Base-by-base conservation (phyloP, 1,284 basidiomycete genomes). In the Ceratobasidium sp. region DNA sequence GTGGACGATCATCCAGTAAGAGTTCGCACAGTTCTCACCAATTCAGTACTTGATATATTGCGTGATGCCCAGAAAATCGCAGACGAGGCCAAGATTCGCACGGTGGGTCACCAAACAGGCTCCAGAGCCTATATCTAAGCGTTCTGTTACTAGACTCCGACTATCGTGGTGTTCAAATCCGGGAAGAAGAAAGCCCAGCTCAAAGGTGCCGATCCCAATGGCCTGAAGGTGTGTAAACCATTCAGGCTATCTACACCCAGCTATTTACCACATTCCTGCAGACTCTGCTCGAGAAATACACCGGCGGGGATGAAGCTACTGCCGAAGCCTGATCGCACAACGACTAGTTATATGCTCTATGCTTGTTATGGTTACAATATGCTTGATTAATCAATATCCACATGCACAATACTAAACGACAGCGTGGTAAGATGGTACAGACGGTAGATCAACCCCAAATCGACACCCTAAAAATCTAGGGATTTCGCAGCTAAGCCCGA, bases 111-210 rank as follows among this genome's bases (percentile, higher is more conserved):
- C 64, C 20, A 18, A n/a, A 14, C 48, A 81, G 94, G 90, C 96
- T 93, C 59, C 88, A 98, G 98, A 97, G 8, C 89, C 99, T 82
- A 96, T 99, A 87, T 97, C 96, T 81, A 97, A 99, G 88, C 94
- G 94, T 85, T 99, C 95, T 86, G 98, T 99, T 82, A 33, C n/a
- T 27, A 74, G 70, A 93, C 95, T 90, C 94, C 94, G 20, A 94
- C 94, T 2, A 95, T 95, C 87, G 85, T 90, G 77, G 87, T 89
- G 48, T 94, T 91, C 89, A 89, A 93, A 86, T 87, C 90, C 80
- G 93, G 93, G 62, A 81, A 89, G 81, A 89, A 90, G 84, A 83
- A 92, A 79, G 88, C 88, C 64, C 88, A 90, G 44, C 82, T 92
- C 76, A 88, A 91, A 68, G 94, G 94, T 79, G 93, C 93, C 55